Evolutionary conservation across 2,329 filamentous ascomycete species (phyloP).

Genomic region (Colletotrichum camelliae): DNA sequence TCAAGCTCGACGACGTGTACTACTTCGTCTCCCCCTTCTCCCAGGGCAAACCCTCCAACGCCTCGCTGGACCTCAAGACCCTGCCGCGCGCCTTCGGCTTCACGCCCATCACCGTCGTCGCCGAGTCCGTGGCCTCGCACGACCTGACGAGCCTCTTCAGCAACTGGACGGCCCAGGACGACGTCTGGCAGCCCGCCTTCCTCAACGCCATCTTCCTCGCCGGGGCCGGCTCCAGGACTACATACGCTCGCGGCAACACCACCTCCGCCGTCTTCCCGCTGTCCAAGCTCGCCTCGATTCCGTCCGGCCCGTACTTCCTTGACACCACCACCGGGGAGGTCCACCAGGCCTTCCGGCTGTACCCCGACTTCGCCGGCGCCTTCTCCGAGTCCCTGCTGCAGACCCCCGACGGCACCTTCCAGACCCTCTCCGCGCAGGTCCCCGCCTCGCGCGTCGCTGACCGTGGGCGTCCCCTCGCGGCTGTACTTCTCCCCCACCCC

Average conservation of each 20-base stretch:
- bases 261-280: slow-evolving; percentile 26
- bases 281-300: slow-evolving; percentile 22
- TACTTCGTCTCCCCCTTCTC: slow-evolving; percentile 40
- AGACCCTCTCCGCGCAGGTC: slow-evolving; percentile 37
- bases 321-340: slow-evolving; percentile 33
- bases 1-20: slow-evolving; percentile 33
- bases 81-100: slow-evolving; percentile 35
- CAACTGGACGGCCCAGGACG: slow-evolving; percentile 34
- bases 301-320: slow-evolving; percentile 42
- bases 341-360: slow-evolving; percentile 40
- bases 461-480: slow-evolving; percentile 61
- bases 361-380: slow-evolving; percentile 37
- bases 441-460: slow-evolving; percentile 30
- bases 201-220: slow-evolving; percentile 26
- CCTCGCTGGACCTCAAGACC: slow-evolving; percentile 6
- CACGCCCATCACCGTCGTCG: slow-evolving; percentile 38
- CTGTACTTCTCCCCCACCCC: slow-evolving; percentile 60
- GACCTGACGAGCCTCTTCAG: slow-evolving; percentile 29
- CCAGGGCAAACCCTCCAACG: slow-evolving; percentile 28
- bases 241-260: slow-evolving; percentile 10
- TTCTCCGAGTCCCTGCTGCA: slow-evolving; percentile 37
- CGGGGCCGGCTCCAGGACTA: not conserved
- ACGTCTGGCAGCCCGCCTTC: slow-evolving; percentile 32
- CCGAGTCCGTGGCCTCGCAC: slow-evolving; percentile 23
- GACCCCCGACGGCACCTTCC: slow-evolving; percentile 33